Evolutionary conservation across 257 asterid genomes (phyloP).

Genomic region (Fraxinus quadrangulata): DNA sequence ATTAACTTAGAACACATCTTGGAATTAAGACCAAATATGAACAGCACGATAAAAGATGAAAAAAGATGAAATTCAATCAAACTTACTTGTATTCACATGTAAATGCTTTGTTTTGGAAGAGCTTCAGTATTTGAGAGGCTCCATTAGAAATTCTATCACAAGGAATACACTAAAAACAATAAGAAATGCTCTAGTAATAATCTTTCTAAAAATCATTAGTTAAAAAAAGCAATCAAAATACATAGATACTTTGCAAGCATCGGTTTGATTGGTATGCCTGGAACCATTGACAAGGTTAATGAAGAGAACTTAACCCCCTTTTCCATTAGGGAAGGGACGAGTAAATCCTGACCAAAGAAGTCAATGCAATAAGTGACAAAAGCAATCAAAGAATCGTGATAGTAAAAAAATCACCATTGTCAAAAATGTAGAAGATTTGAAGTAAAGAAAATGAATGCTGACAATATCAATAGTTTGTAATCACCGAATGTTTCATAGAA

Average conservation of each 20-base stretch:
- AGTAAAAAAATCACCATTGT: neutral
- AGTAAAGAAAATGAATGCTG: neutral
- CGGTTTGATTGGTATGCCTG: constrained; percentile 92
- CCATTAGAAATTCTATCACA: constrained; percentile 81
- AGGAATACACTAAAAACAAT: constrained; percentile 23
- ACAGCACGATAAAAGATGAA: neutral
- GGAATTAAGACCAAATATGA: neutral
- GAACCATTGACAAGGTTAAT: constrained; percentile 69
- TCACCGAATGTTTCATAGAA: neutral
- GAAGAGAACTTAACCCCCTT: constrained; percentile 77
- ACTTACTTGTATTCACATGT: constrained; percentile 89
- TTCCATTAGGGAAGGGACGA: constrained; percentile 72
- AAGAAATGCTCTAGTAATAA: constrained; percentile 24
- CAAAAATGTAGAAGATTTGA: neutral
- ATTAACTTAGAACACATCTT: neutral
- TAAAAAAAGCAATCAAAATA: neutral
- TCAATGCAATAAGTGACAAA: constrained; percentile 6
- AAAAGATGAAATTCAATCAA: constrained; percentile 1
- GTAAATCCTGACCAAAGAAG: constrained; percentile 57
- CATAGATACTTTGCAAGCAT: constrained; percentile 84
- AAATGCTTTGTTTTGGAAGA: constrained; percentile 67
- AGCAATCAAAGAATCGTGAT: neutral
- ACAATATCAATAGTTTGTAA: neutral
- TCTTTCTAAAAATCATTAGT: constrained; percentile 3
- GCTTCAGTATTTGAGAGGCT: constrained; percentile 63